These are phyloP conservation scores for Coelastrella sp. DNA, from an alignment of 139 green algal genomes.

Conservation along the genomic window DNA sequence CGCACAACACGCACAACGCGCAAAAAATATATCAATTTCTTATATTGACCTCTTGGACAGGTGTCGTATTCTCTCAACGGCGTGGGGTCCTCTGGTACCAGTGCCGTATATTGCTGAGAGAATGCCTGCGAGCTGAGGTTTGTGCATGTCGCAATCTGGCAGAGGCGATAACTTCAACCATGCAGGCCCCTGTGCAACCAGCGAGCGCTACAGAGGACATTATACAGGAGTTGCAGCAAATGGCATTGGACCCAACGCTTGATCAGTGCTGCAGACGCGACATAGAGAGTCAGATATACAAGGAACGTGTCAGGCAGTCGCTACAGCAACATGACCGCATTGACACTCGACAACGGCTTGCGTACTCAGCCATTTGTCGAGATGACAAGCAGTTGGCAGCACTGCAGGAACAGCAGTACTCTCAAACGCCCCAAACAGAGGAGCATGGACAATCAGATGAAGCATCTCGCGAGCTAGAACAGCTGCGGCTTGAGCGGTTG, in stretches of 20 bases:
- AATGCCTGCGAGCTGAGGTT: too few species aligned
- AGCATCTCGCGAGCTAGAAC: background rate
- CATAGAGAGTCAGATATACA: constrained; percentile 8
- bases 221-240: constrained; percentile 25
- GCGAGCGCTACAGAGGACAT: background rate
- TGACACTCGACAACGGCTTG: constrained; percentile 6
- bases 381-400: background rate
- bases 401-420: constrained; percentile 1
- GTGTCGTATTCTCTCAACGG: too few species aligned
- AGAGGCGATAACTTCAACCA: background rate
- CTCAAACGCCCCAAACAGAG: background rate
- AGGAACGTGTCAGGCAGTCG: constrained; percentile 8
- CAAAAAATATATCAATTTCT: too few species aligned
- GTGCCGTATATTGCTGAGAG: too few species aligned
- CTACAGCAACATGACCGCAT: constrained; percentile 27
- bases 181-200: background rate
- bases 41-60: too few species aligned
- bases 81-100: too few species aligned
- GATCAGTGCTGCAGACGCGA: constrained; percentile 43
- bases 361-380: background rate
- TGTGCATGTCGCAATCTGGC: too few species aligned
- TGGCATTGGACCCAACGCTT: constrained; percentile 25
- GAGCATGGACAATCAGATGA: background rate
- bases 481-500: constrained; percentile 35
- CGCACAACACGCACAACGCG: too few species aligned